Evolutionary conservation across 2,329 filamentous ascomycete species (phyloP), one percentile per base, ranked within the genome.

Genomic region (Colletotrichum acutatum): DNA sequence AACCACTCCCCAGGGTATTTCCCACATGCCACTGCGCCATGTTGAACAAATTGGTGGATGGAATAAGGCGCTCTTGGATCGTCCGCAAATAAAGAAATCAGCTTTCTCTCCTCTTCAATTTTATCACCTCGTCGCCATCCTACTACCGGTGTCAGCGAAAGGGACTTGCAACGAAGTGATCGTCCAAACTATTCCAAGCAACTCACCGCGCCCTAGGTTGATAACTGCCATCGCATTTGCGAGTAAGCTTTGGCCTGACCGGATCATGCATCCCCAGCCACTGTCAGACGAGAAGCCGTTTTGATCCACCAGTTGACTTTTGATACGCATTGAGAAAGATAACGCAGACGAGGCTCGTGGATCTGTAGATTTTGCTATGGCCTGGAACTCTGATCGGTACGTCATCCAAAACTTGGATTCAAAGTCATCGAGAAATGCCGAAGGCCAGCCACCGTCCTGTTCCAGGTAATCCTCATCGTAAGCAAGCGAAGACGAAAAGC

Each of bases 1-100:
- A 99, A 99, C 97, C 97, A 99, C 83, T 98, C 95, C 49, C 97
- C 97, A 0, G 97, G 97, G 79, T 97, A 94, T 83, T 98, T 98
- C 4, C 95, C 95, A 82, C 97, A 99, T 3, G 93, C 92, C 46
- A 89, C 87, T 28, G 95, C 95, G 22, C 97, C 97, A 77, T 98
- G 93, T 66, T 92, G 88, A 46, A 99, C 97, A 79, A 99, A 99
- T 74, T 92, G 94, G 79, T 99, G 97, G 77, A 99, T 95, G 1
- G 96, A 98, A 80, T 97, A 98, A 0, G 95, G 94, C 4, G 97
- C 95, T 76, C 88, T 89, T 2, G 94, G 91, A 74, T 96, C 92
- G 78, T 99, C 97, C 28, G 96, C 94, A 78, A 99, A 99, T 58
- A 96, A 83, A 1, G 93, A 91, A 28, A 98, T 83, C 26, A 99